phyloP scores from a whole-genome alignment of 208 protist genomes.

The Acanthamoeba triangularis region DNA sequence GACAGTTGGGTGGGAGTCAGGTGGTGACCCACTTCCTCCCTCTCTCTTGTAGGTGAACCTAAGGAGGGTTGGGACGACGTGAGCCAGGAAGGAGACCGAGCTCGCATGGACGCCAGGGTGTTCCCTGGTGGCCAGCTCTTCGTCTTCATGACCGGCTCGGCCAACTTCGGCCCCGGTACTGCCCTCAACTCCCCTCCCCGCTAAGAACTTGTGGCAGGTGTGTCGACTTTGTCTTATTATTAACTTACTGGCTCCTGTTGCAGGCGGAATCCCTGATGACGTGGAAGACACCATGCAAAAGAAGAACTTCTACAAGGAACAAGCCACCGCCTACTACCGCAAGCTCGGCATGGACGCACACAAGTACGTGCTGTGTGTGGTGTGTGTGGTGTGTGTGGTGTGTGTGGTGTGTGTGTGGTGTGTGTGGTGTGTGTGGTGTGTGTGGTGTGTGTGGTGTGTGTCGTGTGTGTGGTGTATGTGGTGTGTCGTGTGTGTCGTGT shows the following conservation, averaged over 20 bases:
- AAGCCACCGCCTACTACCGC: slow-evolving; percentile 35
- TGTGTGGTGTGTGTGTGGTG: too few species aligned
- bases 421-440: background rate
- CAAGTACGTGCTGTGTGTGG: background rate
- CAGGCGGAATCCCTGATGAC: background rate
- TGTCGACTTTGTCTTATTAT: too few species aligned
- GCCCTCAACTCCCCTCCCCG: background rate
- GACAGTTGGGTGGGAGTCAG: too few species aligned
- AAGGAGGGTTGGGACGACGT: slow-evolving; percentile 11
- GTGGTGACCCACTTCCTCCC: background rate
- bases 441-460: background rate
- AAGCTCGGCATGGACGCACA: slow-evolving; percentile 49
- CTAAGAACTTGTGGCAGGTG: too few species aligned
- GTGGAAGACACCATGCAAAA: slow-evolving; percentile 16
- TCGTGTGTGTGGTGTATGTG: too few species aligned
- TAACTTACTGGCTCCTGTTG: too few species aligned
- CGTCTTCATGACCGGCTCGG: slow-evolving; percentile 51
- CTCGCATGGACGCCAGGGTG: background rate
- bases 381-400: background rate
- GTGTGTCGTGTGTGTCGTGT: background rate
- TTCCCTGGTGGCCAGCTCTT: slow-evolving; percentile 30
- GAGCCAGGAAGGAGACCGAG: background rate
- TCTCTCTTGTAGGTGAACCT: background rate
- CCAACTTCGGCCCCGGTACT: slow-evolving; percentile 33
- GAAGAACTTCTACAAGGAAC: slow-evolving; percentile 50